These are phyloP conservation scores for Cercophora sp. DNA, from an alignment of 495 filamentous ascomycete species.

Conservation along the genomic window DNA sequence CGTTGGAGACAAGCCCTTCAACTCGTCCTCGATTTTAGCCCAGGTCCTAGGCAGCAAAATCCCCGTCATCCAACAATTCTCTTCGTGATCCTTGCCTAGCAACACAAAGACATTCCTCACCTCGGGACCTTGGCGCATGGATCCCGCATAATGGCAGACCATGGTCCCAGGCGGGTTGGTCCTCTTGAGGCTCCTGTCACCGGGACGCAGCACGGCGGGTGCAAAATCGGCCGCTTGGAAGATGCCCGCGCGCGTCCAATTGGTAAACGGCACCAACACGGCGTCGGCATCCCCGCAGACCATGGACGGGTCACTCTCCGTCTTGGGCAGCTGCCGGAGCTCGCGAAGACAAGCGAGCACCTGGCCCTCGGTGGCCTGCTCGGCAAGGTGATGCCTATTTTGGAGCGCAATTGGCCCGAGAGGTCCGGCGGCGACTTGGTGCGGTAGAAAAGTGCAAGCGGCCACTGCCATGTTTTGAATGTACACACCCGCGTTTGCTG, in stretches of 20 bases:
- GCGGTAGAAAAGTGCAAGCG: neutral
- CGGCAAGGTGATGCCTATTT: slow-evolving; percentile 34
- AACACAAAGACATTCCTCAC: slow-evolving; percentile 27
- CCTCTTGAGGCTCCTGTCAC: neutral
- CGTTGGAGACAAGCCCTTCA: slow-evolving; percentile 23
- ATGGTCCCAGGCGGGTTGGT: neutral
- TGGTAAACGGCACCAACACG: slow-evolving; percentile 37
- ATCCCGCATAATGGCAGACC: neutral
- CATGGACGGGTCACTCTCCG: slow-evolving; percentile 29
- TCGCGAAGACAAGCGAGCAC: slow-evolving; percentile 33
- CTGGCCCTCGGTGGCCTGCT: slow-evolving; percentile 42
- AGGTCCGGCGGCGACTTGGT: neutral
- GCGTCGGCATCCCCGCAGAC: slow-evolving; percentile 27
- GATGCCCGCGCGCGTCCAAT: slow-evolving; percentile 45
- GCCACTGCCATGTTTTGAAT: slow-evolving; percentile 18
- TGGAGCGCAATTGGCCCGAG: slow-evolving; percentile 28
- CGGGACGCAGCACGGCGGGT: slow-evolving; percentile 31
- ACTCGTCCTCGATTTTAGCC: slow-evolving; percentile 25
- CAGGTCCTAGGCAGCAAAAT: slow-evolving; percentile 25
- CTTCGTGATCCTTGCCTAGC: slow-evolving; percentile 42
- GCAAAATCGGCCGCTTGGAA: slow-evolving; percentile 43
- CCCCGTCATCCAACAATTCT: slow-evolving; percentile 44
- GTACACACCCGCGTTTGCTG: slow-evolving; percentile 10
- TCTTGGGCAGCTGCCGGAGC: slow-evolving; percentile 7
- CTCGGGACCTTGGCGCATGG: slow-evolving; percentile 12